These are phyloP conservation scores for Fusarium xyrophilum DNA, from an alignment of 2,329 filamentous ascomycete species.

Conservation along the genomic window DNA sequence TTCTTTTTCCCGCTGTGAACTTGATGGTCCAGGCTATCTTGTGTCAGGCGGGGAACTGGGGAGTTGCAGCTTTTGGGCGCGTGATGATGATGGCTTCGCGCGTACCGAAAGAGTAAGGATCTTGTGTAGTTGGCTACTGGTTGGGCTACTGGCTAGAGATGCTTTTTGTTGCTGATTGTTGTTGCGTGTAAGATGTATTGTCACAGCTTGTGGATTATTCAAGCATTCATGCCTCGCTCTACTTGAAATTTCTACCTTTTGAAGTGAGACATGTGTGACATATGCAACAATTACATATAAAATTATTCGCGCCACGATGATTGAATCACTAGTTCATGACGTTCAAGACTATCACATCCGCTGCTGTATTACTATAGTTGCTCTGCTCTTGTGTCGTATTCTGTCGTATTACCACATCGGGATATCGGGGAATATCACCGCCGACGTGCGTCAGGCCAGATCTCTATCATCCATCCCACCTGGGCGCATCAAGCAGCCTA, in stretches of 20 bases:
- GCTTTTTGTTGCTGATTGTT: slow-evolving; percentile 31
- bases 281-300: not conserved
- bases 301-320: not conserved
- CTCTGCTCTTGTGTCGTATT: not conserved
- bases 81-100: slow-evolving; percentile 6
- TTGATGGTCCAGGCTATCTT: not conserved
- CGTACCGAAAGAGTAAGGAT: not conserved
- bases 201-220: slow-evolving; percentile 39
- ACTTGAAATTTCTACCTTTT: not conserved
- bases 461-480: slow-evolving; percentile 29
- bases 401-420: slow-evolving; percentile 17
- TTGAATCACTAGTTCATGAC: not conserved
- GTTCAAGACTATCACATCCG: not conserved
- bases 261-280: slow-evolving; percentile 12
- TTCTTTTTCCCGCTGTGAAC: not conserved
- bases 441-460: slow-evolving; percentile 36
- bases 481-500: slow-evolving; percentile 9
- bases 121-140: slow-evolving; percentile 25
- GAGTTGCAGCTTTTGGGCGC: slow-evolving; percentile 8
- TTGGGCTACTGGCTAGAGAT: slow-evolving; percentile 29
- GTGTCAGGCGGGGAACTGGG: not conserved
- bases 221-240: slow-evolving; percentile 28
- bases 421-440: slow-evolving; percentile 29
- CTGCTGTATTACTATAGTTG: not conserved
- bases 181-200: slow-evolving; percentile 39